Evolutionary conservation across 148 eudicot species (phyloP).

Genomic region (Agrostemma githago): DNA sequence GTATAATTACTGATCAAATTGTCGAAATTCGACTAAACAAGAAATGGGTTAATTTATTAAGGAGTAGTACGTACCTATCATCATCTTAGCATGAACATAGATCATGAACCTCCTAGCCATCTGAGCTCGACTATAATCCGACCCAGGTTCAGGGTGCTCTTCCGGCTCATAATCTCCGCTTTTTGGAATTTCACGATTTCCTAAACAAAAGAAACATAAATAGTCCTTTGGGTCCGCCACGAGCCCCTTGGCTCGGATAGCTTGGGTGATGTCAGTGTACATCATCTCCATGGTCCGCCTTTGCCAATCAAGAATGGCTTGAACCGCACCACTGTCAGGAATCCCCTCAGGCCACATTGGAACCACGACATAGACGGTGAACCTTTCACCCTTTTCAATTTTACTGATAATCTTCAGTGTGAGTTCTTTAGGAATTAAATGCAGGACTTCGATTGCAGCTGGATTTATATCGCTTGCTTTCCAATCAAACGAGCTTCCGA

Average conservation of each 20-base stretch:
- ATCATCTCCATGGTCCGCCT: conserved; percentile 55
- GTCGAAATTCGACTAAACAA: no score
- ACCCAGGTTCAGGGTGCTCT: conserved; percentile 34
- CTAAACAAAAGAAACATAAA: conserved; percentile 47
- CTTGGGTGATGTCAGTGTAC: conserved; percentile 45
- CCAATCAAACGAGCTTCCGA: conserved; percentile 51
- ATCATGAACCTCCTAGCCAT: conserved; percentile 43
- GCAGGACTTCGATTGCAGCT: conserved; percentile 31
- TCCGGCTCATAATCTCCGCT: conserved; percentile 38
- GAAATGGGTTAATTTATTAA: not conserved
- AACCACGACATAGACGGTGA: conserved; percentile 40
- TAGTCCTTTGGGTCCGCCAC: conserved; percentile 40
- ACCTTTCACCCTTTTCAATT: conserved; percentile 46
- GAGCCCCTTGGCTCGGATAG: conserved; percentile 37
- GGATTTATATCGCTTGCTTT: conserved; percentile 27
- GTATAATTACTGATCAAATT: not conserved
- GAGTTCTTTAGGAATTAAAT: conserved; percentile 45
- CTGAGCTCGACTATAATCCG: conserved; percentile 38
- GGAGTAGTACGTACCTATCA: conserved; percentile 37
- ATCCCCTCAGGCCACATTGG: conserved; percentile 58
- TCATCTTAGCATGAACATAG: conserved; percentile 55
- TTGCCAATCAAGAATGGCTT: conserved; percentile 57
- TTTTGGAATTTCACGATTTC: conserved; percentile 40
- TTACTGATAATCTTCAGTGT: conserved; percentile 47
- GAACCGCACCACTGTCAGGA: conserved; percentile 42